phyloP scores from a whole-genome alignment of 768 basidiomycete genomes.

The Boletus subcaerulescens region DNA sequence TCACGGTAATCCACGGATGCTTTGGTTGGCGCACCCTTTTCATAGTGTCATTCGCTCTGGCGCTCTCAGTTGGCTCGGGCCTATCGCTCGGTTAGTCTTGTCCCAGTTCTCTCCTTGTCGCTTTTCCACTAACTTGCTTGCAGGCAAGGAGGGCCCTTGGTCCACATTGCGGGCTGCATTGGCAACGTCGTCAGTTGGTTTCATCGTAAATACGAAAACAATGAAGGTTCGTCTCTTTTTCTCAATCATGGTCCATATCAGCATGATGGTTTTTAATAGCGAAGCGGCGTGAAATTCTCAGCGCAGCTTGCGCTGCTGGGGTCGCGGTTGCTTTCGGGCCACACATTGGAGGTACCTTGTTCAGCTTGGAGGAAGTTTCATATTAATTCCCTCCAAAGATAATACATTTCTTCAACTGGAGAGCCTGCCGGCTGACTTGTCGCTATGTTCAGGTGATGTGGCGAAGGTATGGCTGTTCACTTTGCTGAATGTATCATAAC shows the following conservation, averaged over 20 bases:
- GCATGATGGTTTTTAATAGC: constrained; percentile 40
- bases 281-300: constrained; percentile 91
- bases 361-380: constrained; percentile 92
- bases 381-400: constrained; percentile 97
- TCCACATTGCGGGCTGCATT: constrained; percentile 89
- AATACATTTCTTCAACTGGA: background rate
- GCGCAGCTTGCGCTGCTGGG: constrained; percentile 95
- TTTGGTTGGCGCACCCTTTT: constrained; percentile 87
- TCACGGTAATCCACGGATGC: constrained; percentile 91
- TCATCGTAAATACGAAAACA: constrained; percentile 87
- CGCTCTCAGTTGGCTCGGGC: constrained; percentile 90
- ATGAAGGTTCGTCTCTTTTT: constrained; percentile 64
- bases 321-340: constrained; percentile 98
- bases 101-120: constrained; percentile 4
- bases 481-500: background rate
- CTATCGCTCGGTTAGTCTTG: constrained; percentile 64
- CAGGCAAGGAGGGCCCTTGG: constrained; percentile 74
- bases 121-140: background rate
- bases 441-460: constrained; percentile 70
- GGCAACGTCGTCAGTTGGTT: constrained; percentile 91
- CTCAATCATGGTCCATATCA: background rate
- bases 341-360: constrained; percentile 90
- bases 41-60: constrained; percentile 85
- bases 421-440: background rate
- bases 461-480: constrained; percentile 62